phyloP scores from a whole-genome alignment of 441 rosid genomes.

The Pelargonium myrrhifolium region DNA sequence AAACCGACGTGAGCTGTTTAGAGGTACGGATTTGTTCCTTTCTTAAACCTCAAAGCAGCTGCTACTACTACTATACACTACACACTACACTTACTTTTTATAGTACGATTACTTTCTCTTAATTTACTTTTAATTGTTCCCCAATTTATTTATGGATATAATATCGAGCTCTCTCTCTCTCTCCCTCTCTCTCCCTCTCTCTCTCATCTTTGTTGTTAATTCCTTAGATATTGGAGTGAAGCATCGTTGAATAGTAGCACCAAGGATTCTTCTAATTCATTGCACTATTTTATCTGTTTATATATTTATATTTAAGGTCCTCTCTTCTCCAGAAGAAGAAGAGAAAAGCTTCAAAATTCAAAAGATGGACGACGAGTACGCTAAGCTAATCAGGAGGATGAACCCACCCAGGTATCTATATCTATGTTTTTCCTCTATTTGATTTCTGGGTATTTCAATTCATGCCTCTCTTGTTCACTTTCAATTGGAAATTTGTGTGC shows the following conservation, averaged over 20 bases:
- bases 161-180: no score
- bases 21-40: no score
- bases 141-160: no score
- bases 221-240: slow-evolving; percentile 1
- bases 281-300: not conserved
- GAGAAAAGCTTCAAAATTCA: not conserved
- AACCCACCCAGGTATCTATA: slow-evolving; percentile 65
- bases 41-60: no score
- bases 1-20: no score
- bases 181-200: not conserved
- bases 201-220: not conserved
- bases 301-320: not conserved
- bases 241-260: not conserved
- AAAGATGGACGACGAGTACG: slow-evolving; percentile 80
- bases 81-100: no score
- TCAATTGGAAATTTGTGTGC: no score
- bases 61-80: no score
- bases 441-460: slow-evolving; percentile 7
- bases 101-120: no score
- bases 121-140: no score
- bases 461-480: not conserved
- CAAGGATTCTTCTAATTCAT: not conserved
- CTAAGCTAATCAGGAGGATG: slow-evolving; percentile 85
- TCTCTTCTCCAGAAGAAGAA: not conserved
- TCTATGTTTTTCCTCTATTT: not conserved